Evolutionary conservation across 345 rosid genomes (phyloP), one percentile per base, ranked within the genome.

Genomic region (Firmiana major): DNA sequence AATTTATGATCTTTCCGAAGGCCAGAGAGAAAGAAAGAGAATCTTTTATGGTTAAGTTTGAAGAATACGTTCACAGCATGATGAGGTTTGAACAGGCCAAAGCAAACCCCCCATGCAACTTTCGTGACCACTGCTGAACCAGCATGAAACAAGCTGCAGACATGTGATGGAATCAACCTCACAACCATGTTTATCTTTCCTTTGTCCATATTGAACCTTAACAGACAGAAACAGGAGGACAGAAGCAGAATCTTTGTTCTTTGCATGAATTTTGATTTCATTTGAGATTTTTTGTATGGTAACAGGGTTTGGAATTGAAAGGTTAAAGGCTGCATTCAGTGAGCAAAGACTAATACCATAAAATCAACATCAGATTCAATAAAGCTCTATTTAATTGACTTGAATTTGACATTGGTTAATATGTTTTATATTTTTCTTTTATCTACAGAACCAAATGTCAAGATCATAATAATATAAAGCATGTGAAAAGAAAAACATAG

Each of bases 161-260:
- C 77, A 74, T 60, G 77, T 59, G 68, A 74, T 74, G 77, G 77
- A 74, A 74, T 74, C 65, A 46, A 17, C 57, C 45, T 38, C 38
- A 26, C 40, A 3, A 4, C 40, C 40, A 38, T 0, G 40, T 38
- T 6, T 6, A 26, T 26, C 31, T 9, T 71, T 7, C 67, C 55
- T 10, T 59, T 17, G 22, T 53, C 8, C 22, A 53, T 53, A 7
- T 54, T 54, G 24, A n/a, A 6, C 51, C 19, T 40, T n/a, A 42
- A 42, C 54, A 43, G 3, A 43, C 72, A 67, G 31, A 68, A 68
- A 68, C 9, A 43, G 7, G n/a, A 36, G 7, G 34, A 9, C 66
- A 31, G 1, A 10, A 15, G n/a, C 66, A 31, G 1, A 10, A 15
- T 34, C 2, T 24, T 15, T 15, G 26, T 62, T 38, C 40, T 38